These are phyloP conservation scores for Rosellinia necatrix DNA, from an alignment of 2,329 filamentous ascomycete genomes.

Conservation along the genomic window DNA sequence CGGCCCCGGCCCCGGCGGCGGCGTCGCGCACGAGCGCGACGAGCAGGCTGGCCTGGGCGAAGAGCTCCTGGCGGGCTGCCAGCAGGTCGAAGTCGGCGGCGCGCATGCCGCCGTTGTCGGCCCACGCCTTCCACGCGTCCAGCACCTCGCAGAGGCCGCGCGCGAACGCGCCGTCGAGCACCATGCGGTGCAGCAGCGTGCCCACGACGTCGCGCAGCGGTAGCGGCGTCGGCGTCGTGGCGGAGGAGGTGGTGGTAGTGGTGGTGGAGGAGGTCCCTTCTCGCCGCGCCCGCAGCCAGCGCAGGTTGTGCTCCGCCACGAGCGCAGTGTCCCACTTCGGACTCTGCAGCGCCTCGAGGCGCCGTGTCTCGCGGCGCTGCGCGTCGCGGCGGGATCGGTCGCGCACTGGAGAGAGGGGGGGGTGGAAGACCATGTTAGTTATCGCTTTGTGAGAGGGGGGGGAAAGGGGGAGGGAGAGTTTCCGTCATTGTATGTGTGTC, in stretches of 20 bases:
- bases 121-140: constrained; percentile 59
- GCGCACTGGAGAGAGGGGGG: constrained; percentile 45
- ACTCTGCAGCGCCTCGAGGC: constrained; percentile 57
- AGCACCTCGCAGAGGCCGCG: constrained; percentile 49
- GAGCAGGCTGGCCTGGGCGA: constrained; percentile 54
- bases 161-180: constrained; percentile 53
- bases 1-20: no score
- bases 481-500: no score
- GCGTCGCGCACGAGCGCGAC: constrained; percentile 54
- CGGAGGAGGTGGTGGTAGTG: no score
- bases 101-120: constrained; percentile 59
- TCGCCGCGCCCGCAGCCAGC: constrained; percentile 47
- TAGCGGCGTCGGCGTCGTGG: constrained; percentile 32
- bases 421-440: no score
- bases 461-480: no score
- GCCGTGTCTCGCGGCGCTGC: constrained; percentile 51
- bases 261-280: constrained; percentile 35
- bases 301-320: constrained; percentile 50
- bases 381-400: constrained; percentile 46
- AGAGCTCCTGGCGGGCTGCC: constrained; percentile 45
- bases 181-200: constrained; percentile 56
- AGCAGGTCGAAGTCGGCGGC: constrained; percentile 49
- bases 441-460: neutral
- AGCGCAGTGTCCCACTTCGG: constrained; percentile 56
- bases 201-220: constrained; percentile 50